These are phyloP conservation scores for Blastobotrys mokoenaii DNA, from an alignment of 805 yeast species.

Conservation along the genomic window DNA sequence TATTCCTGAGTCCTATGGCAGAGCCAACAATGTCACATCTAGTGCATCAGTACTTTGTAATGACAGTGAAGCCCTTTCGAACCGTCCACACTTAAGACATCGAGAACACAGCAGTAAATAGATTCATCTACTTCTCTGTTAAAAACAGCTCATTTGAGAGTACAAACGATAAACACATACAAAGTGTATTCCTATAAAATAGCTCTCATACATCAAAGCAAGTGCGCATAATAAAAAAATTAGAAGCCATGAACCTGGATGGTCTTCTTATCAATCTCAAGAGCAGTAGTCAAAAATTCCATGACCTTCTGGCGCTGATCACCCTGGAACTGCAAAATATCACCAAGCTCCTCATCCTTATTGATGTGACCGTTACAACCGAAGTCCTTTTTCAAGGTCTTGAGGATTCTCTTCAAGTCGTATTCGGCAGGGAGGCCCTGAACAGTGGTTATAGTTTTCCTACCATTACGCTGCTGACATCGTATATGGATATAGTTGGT, in stretches of 20 bases:
- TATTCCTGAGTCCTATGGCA: too few relatives aligned
- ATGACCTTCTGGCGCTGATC: constrained; percentile 96
- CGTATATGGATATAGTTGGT: constrained; percentile 94
- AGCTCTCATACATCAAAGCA: background rate
- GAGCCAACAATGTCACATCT: too few relatives aligned
- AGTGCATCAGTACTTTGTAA: too few relatives aligned
- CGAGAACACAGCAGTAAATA: too few relatives aligned
- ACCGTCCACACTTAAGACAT: too few relatives aligned
- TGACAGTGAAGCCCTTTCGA: too few relatives aligned
- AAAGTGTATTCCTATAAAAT: background rate
- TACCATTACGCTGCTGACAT: constrained; percentile 99
- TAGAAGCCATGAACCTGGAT: constrained; percentile 98
- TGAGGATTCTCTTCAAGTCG: constrained; percentile 87
- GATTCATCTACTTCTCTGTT: too few relatives aligned
- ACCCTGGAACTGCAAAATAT: constrained; percentile 96
- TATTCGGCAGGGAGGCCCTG: constrained; percentile 95
- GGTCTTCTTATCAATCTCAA: constrained; percentile 88
- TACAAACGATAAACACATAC: background rate
- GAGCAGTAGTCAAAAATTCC: constrained; percentile 81
- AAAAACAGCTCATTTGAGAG: background rate
- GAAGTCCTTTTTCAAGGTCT: constrained; percentile 92
- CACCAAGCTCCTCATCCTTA: constrained; percentile 92
- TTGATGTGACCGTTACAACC: constrained; percentile 98
- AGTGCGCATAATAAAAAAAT: constrained; percentile 14
- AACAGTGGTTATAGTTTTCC: constrained; percentile 96